Evolutionary conservation across 2,329 filamentous ascomycete genomes (phyloP).

Genomic region (Arthrinium phaeospermum): DNA sequence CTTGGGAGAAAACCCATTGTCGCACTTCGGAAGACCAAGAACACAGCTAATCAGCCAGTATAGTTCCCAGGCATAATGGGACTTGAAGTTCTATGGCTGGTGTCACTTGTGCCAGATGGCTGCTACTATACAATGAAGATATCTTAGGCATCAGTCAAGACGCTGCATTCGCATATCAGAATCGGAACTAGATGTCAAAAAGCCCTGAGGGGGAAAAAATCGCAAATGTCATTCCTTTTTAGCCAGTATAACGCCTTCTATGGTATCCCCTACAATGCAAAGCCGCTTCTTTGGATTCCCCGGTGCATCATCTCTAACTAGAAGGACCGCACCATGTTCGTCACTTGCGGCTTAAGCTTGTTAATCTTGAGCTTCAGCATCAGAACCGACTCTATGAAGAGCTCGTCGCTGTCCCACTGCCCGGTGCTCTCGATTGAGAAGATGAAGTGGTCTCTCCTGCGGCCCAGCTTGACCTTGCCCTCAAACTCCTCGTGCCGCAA

Average conservation of each 20-base stretch:
- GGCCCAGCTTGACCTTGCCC: slow-evolving; percentile 91
- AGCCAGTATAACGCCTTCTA: slow-evolving; percentile 19
- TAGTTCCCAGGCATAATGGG: neutral
- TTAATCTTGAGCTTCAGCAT: slow-evolving; percentile 85
- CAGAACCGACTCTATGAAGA: slow-evolving; percentile 90
- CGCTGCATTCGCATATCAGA: neutral
- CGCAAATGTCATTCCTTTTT: slow-evolving; percentile 19
- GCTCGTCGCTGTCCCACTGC: slow-evolving; percentile 90
- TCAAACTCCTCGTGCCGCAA: slow-evolving; percentile 92
- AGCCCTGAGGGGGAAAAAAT: neutral
- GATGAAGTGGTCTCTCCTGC: slow-evolving; percentile 94
- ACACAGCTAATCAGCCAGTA: neutral
- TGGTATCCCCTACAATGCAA: slow-evolving; percentile 22
- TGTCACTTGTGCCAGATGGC: neutral
- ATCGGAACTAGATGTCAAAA: neutral
- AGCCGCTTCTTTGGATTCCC: neutral
- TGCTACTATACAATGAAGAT: neutral
- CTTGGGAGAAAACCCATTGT: neutral
- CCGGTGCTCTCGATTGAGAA: slow-evolving; percentile 94
- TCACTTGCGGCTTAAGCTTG: slow-evolving; percentile 72
- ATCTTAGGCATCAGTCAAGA: neutral
- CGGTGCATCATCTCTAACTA: neutral
- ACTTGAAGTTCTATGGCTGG: neutral
- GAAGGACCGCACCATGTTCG: slow-evolving; percentile 60
- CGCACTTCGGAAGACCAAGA: neutral